These are phyloP conservation scores for Macrophomina pseudophaseolina DNA, from an alignment of 2,329 filamentous ascomycete species.

Conservation along the genomic window DNA sequence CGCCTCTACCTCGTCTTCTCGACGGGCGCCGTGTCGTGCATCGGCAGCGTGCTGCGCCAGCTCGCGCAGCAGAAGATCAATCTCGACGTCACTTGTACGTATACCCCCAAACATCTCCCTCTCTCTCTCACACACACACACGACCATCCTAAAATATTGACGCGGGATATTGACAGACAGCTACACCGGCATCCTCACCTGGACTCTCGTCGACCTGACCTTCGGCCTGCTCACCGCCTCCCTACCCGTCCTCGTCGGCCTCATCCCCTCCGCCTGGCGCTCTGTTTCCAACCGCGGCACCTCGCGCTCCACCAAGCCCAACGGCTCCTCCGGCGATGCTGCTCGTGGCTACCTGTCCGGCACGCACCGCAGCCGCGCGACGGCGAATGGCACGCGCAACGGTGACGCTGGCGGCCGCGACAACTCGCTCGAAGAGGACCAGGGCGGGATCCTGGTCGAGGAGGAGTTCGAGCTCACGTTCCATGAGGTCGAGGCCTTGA, in stretches of 20 bases:
- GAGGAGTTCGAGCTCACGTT: slow-evolving; percentile 19
- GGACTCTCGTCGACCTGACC: slow-evolving; percentile 23
- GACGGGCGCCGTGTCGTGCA: slow-evolving; percentile 38
- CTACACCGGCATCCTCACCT: slow-evolving; percentile 22
- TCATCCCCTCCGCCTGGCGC: slow-evolving; percentile 13
- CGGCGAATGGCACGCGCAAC: neutral
- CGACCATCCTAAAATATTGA: too few relatives aligned
- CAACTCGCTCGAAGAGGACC: neutral
- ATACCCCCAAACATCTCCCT: neutral
- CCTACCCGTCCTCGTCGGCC: slow-evolving; percentile 18
- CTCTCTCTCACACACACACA: too few relatives aligned
- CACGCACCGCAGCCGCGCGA: neutral
- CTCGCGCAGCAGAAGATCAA: slow-evolving; percentile 13
- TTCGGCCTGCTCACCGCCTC: slow-evolving; percentile 20
- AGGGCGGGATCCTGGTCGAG: neutral
- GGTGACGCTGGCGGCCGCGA: neutral
- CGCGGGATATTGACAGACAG: neutral
- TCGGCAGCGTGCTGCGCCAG: slow-evolving; percentile 31
- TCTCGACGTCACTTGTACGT: slow-evolving; percentile 15
- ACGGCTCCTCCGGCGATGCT: neutral
- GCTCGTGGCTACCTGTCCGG: neutral
- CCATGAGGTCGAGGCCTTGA: neutral
- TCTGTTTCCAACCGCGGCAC: neutral
- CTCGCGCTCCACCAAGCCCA: neutral
- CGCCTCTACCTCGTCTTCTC: slow-evolving; percentile 42